Conservation (phyloP, 2,329 filamentous ascomycete species). For the Alternaria metachromatica region DNA sequence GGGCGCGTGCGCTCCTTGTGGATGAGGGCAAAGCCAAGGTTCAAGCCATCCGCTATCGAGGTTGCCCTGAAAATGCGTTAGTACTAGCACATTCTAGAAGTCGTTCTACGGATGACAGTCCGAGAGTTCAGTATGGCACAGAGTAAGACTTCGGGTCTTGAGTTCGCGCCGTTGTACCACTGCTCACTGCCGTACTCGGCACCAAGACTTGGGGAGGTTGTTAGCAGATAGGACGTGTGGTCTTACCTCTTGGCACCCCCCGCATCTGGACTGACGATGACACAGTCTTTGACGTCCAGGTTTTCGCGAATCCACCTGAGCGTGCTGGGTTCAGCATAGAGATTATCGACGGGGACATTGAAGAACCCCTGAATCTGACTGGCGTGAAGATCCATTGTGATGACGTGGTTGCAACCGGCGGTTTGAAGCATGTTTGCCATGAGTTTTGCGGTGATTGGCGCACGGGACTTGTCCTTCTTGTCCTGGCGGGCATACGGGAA, state of each 20-base stretch:
- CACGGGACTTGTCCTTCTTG: slow-evolving; percentile 95
- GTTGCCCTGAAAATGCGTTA: slow-evolving; percentile 67
- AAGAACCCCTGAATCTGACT: slow-evolving; percentile 97
- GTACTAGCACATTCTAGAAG: slow-evolving; percentile 5
- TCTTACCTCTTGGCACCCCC: slow-evolving; percentile 85
- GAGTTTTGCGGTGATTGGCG: slow-evolving; percentile 94
- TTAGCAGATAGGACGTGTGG: background rate
- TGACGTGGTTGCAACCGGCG: slow-evolving; percentile 89
- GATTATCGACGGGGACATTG: slow-evolving; percentile 79
- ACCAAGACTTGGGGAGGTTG: background rate
- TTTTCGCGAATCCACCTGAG: slow-evolving; percentile 91
- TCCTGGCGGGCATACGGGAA: slow-evolving; percentile 97
- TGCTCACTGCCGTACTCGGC: background rate
- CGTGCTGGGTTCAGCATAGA: slow-evolving; percentile 93
- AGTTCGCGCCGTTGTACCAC: background rate
- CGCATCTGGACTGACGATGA: slow-evolving; percentile 94
- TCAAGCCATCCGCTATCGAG: slow-evolving; percentile 88
- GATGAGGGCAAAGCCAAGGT: slow-evolving; percentile 90
- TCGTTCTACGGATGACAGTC: background rate
- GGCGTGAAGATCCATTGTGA: slow-evolving; percentile 95
- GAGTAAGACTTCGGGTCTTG: background rate
- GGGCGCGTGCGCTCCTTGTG: slow-evolving; percentile 94
- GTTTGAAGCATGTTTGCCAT: slow-evolving; percentile 98
- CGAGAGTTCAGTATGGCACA: slow-evolving; percentile 1
- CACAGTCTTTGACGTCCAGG: slow-evolving; percentile 78